Conservation (phyloP, 2,329 filamentous ascomycete species). For the Paracorniculantispora psalliotae region DNA sequence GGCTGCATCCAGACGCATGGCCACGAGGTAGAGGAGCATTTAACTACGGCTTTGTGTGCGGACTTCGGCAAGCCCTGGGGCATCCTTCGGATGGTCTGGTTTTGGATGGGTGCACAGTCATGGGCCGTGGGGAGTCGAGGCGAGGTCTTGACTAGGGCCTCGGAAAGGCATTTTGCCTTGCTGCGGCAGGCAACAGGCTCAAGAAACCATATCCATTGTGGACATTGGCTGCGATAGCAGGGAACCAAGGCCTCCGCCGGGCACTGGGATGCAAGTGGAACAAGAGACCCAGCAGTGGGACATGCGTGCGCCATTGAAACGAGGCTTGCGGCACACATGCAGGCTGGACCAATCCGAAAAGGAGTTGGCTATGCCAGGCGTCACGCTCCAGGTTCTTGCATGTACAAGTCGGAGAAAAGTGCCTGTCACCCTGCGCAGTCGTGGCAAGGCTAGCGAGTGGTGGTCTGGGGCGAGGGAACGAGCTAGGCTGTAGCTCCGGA, state of each 20-base stretch:
- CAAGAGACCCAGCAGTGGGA: background rate
- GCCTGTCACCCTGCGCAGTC: background rate
- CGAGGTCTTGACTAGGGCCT: background rate
- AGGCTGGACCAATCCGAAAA: background rate
- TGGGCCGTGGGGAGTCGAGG: background rate
- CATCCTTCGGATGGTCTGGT: background rate
- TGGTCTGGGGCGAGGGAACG: background rate
- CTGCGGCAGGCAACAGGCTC: background rate
- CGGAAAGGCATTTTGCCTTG: background rate
- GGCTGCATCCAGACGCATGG: conserved; percentile 2
- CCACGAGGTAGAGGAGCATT: conserved; percentile 2
- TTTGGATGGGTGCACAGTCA: background rate
- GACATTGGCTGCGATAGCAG: background rate
- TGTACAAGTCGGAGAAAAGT: background rate
- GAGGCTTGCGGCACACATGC: conserved; percentile 1
- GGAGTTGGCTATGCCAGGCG: background rate
- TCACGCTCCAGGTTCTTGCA: background rate
- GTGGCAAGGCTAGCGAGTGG: background rate
- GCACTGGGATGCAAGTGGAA: background rate
- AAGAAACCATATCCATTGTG: background rate
- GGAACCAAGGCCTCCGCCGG: background rate
- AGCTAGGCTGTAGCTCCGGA: background rate
- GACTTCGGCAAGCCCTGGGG: conserved; percentile 9
- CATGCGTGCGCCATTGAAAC: background rate
- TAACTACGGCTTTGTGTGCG: background rate